phyloP scores from a whole-genome alignment of 2,329 filamentous ascomycete genomes.

The Harringtonia aguacate region DNA sequence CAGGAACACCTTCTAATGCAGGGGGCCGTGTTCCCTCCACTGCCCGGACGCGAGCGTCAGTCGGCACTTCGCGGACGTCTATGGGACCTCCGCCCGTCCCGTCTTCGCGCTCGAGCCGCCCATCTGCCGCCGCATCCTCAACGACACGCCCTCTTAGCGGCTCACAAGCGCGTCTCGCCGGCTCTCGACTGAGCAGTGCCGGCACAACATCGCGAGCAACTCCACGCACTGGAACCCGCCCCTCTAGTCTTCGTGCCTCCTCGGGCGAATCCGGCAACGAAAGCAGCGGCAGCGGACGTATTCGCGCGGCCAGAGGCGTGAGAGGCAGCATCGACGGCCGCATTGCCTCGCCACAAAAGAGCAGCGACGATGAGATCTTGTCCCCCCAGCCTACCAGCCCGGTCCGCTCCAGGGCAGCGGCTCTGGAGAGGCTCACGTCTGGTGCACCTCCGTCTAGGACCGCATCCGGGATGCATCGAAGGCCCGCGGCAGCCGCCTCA shows the following conservation, averaged over 20 bases:
- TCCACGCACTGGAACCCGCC: constrained; percentile 23
- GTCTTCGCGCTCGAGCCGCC: constrained; percentile 29
- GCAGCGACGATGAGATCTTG: constrained; percentile 38
- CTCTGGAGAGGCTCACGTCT: constrained; percentile 39
- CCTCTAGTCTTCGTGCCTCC: constrained; percentile 28
- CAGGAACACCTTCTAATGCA: constrained; percentile 51
- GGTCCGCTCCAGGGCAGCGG: constrained; percentile 36
- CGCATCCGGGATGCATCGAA: too few relatives aligned
- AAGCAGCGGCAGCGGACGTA: constrained; percentile 3
- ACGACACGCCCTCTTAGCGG: constrained; percentile 13
- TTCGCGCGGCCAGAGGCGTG: constrained; percentile 23
- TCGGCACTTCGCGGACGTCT: constrained; percentile 44
- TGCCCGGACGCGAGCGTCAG: constrained; percentile 35
- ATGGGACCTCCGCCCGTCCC: constrained; percentile 56
- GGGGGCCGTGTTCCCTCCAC: constrained; percentile 18
- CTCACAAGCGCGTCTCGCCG: constrained; percentile 1
- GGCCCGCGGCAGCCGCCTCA: too few relatives aligned
- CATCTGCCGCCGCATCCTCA: constrained; percentile 20
- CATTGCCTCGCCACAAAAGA: constrained; percentile 28
- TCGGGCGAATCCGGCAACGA: constrained; percentile 37
- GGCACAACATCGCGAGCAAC: too few relatives aligned
- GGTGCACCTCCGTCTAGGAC: constrained; percentile 14
- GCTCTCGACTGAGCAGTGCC: neutral
- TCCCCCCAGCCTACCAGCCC: constrained; percentile 41
- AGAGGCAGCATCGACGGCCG: constrained; percentile 18